Conservation (phyloP, 176 grass and related monocot species). For the Poa annua region DNA sequence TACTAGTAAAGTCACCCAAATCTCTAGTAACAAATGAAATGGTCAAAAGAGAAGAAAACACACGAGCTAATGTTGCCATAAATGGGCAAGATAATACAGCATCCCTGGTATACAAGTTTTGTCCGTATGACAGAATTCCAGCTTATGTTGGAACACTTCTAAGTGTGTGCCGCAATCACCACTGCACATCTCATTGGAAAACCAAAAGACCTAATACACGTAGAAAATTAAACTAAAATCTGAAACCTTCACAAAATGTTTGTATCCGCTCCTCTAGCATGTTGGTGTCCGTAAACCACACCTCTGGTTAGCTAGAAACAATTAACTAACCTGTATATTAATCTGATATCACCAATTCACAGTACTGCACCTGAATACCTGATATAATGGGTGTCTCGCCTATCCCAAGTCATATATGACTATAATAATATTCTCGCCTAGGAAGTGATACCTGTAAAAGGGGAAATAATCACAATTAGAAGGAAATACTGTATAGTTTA, state of each 20-base stretch:
- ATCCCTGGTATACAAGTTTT: constrained; percentile 64
- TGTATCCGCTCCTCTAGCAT: constrained; percentile 62
- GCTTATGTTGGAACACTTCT: constrained; percentile 75
- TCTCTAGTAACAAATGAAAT: constrained; percentile 58
- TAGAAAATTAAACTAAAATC: constrained; percentile 75
- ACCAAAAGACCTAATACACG: constrained; percentile 62
- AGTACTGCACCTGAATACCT: constrained; percentile 64
- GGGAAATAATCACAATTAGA: constrained; percentile 42
- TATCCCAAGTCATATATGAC: constrained; percentile 64
- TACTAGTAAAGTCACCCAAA: constrained; percentile 48
- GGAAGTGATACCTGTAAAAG: constrained; percentile 66
- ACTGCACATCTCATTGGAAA: constrained; percentile 74
- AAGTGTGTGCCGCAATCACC: constrained; percentile 66
- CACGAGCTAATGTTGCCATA: constrained; percentile 60
- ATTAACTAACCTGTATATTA: constrained; percentile 77
- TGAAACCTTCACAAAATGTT: constrained; percentile 76
- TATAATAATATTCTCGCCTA: constrained; percentile 61
- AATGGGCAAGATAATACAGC: constrained; percentile 72
- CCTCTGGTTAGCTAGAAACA: constrained; percentile 72
- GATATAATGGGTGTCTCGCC: constrained; percentile 57
- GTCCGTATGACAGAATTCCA: constrained; percentile 70
- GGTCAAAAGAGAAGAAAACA: constrained; percentile 50
- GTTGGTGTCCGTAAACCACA: constrained; percentile 64
- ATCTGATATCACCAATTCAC: constrained; percentile 64
- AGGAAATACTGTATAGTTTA: constrained; percentile 2